Evolutionary conservation across 257 asterid genomes (phyloP), one percentile per base, ranked within the genome.

Genomic region (Gentiana dahurica): DNA sequence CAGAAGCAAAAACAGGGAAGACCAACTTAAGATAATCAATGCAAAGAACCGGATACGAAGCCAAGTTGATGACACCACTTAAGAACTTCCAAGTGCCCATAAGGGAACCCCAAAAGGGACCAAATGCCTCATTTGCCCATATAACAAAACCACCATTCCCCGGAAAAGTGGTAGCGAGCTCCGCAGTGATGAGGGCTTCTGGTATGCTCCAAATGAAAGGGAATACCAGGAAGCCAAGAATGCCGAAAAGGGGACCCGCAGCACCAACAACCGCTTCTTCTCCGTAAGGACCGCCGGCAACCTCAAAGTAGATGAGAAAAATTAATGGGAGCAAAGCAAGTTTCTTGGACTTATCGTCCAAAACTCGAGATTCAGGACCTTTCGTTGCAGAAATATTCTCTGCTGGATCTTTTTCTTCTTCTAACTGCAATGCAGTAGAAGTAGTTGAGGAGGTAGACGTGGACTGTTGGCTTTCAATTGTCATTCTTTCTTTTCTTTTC

Each of bases 61-160:
- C 88, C 10, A 81, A 57, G 68, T 81, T 81, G 39, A 79, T 68
- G 3, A 73, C 76, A 15, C 82, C 85, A 24, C 81, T 73, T 4
- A 81, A 73, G 39, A 75, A 62, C 54, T 81, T 81, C 88, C 88
- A 81, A 1, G 75, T 58, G 0, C 88, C 88, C 80, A 81, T 81
- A 49, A 75, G 55, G 5, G 85, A 78, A 10, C 88, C 88, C 73
- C 73, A 75, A 66, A 81, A 81, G 50, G 88, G 79, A 11, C 88
- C 88, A 61, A 81, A 81, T 10, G 88, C 85, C 54, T 62, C 57
- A 51, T 78, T 60, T 11, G 85, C 89, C 89, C 89, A 81, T 4
- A 81, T 68, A 0, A 78, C 85, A 57, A 75, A 81, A 0, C 83
- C 89, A 13, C 89, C 89, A 65, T 81, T 81, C 12, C 88, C 88